Conservation (phyloP, 768 basidiomycete species). For the Rhodocollybia butyracea region DNA sequence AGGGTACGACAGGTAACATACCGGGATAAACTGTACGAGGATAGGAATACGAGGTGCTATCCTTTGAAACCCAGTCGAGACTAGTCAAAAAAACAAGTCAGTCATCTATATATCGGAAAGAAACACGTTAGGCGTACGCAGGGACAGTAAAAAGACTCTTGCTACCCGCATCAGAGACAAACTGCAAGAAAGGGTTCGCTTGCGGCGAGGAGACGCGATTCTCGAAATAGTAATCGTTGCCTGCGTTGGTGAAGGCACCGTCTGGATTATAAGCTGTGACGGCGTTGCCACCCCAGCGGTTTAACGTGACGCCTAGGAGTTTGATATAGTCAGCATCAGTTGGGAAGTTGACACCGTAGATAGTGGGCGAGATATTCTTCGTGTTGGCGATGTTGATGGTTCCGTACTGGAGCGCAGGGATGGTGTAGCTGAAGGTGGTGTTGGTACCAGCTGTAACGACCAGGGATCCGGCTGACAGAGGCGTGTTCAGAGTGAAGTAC, state of each 20-base stretch:
- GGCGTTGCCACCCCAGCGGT: slow-evolving; percentile 54
- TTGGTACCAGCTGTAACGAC: slow-evolving; percentile 39
- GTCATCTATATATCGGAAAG: neutral
- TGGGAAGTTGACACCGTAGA: slow-evolving; percentile 58
- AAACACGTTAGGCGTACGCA: slow-evolving; percentile 33
- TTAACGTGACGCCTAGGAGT: slow-evolving; percentile 45
- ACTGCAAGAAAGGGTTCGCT: slow-evolving; percentile 48
- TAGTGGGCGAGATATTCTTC: slow-evolving; percentile 41
- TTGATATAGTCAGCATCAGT: slow-evolving; percentile 42
- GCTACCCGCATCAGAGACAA: slow-evolving; percentile 44
- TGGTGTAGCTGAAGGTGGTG: slow-evolving; percentile 34
- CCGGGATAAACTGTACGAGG: slow-evolving; percentile 41
- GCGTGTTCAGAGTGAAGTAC: slow-evolving; percentile 40
- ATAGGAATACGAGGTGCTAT: slow-evolving; percentile 50
- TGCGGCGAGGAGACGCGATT: slow-evolving; percentile 37
- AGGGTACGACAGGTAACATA: slow-evolving; percentile 14
- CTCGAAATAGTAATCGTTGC: slow-evolving; percentile 55
- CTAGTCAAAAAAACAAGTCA: slow-evolving; percentile 21
- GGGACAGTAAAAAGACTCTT: slow-evolving; percentile 44
- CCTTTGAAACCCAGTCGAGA: slow-evolving; percentile 57
- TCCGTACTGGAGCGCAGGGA: slow-evolving; percentile 41
- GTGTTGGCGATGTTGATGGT: slow-evolving; percentile 35
- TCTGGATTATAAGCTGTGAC: slow-evolving; percentile 53
- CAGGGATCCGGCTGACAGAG: slow-evolving; percentile 39
- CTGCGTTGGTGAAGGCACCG: slow-evolving; percentile 50